These are phyloP conservation scores for Candida patagonica DNA, from an alignment of 805 yeast genomes.

Conservation along the genomic window DNA sequence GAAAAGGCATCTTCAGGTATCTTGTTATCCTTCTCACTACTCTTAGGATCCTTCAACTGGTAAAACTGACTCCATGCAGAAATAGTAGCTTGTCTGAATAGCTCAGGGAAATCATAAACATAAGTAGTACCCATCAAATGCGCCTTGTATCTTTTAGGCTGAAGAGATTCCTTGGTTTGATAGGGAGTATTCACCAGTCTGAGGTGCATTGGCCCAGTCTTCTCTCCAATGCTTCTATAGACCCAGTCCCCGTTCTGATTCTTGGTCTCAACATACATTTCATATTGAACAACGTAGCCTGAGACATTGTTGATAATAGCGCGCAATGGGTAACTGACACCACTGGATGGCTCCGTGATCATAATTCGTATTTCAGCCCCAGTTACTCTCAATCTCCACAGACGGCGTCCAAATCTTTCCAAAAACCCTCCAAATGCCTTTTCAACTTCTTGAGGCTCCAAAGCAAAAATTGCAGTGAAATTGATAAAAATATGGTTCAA, in stretches of 20 bases:
- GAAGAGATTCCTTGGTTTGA: conserved; percentile 95
- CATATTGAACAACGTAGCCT: conserved; percentile 95
- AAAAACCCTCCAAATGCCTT: conserved; percentile 96
- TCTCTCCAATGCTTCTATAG: conserved; percentile 78
- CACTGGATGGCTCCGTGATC: conserved; percentile 85
- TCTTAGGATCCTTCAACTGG: not conserved
- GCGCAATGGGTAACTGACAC: conserved; percentile 89
- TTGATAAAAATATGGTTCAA: conserved; percentile 95
- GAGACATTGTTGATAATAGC: conserved; percentile 94
- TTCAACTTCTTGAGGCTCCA: conserved; percentile 92
- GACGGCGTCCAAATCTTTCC: conserved; percentile 93
- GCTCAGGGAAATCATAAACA: conserved; percentile 97
- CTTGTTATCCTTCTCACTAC: conserved; percentile 12
- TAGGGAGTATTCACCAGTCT: conserved; percentile 93
- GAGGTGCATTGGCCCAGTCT: conserved; percentile 95
- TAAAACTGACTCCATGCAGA: conserved; percentile 71
- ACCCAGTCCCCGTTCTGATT: conserved; percentile 94
- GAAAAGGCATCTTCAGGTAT: conserved; percentile 71
- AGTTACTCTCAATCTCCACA: conserved; percentile 93
- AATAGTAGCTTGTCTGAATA: conserved; percentile 85
- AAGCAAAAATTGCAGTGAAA: conserved; percentile 91
- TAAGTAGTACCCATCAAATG: conserved; percentile 97
- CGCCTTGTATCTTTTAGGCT: conserved; percentile 97
- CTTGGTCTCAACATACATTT: conserved; percentile 88
- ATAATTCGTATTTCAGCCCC: conserved; percentile 96